Conservation (phyloP, 2,329 filamentous ascomycete genomes). For the Seiridium unicorne region DNA sequence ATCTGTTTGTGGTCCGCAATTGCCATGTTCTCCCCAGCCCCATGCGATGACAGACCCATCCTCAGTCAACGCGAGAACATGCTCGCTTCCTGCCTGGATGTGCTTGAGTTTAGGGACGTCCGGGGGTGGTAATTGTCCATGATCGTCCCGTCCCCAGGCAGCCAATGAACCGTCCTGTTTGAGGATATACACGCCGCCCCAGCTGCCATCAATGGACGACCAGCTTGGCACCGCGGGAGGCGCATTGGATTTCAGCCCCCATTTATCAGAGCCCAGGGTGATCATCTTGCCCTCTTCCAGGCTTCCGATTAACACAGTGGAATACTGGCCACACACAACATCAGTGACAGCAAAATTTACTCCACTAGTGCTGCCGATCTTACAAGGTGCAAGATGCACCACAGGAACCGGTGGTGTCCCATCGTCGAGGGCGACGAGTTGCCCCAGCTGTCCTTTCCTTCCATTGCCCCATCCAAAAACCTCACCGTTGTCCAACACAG, state of each 20-base stretch:
- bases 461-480: constrained; percentile 88
- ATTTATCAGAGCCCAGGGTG: constrained; percentile 76
- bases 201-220: constrained; percentile 73
- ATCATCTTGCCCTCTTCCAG: constrained; percentile 55
- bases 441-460: constrained; percentile 80
- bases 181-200: constrained; percentile 78
- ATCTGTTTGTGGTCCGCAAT: constrained; percentile 73
- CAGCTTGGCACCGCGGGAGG: constrained; percentile 55
- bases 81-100: constrained; percentile 87
- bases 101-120: constrained; percentile 56
- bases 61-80: constrained; percentile 70
- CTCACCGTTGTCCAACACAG: constrained; percentile 70
- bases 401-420: constrained; percentile 8
- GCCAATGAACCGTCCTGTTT: constrained; percentile 56
- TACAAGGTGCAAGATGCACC: constrained; percentile 6
- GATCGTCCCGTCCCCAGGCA: constrained; percentile 83
- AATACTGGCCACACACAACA: constrained; percentile 80
- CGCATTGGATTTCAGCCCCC: constrained; percentile 57
- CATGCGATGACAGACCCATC: constrained; percentile 72
- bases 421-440: constrained; percentile 32
- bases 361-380: constrained; percentile 49
- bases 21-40: constrained; percentile 98
- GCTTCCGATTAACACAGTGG: constrained; percentile 69
- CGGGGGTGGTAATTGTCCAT: constrained; percentile 72
- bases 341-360: constrained; percentile 61